Evolutionary conservation across 2,329 filamentous ascomycete genomes (phyloP).

Genomic region (Truncatella angustata): DNA sequence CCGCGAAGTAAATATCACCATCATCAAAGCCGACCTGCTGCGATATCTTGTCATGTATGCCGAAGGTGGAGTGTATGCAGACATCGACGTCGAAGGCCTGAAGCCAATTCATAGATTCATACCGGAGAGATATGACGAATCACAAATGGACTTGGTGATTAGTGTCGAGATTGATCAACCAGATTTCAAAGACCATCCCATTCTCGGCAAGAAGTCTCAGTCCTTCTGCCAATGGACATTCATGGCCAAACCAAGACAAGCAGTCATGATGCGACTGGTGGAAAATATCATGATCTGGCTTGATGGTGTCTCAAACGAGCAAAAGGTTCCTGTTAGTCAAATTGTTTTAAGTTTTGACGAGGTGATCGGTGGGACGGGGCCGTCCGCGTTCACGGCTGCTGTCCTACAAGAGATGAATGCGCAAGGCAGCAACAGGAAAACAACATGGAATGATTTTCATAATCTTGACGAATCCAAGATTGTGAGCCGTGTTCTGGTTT

Average conservation of each 20-base stretch:
- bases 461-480: slow-evolving; percentile 64
- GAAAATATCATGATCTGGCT: slow-evolving; percentile 69
- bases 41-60: slow-evolving; percentile 68
- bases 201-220: slow-evolving; percentile 64
- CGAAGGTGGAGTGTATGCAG: slow-evolving; percentile 54
- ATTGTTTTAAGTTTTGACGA: slow-evolving; percentile 70
- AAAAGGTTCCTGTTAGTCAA: slow-evolving; percentile 57
- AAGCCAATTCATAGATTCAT: slow-evolving; percentile 49
- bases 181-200: slow-evolving; percentile 59
- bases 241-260: slow-evolving; percentile 64
- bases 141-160: slow-evolving; percentile 69
- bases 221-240: slow-evolving; percentile 79
- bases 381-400: slow-evolving; percentile 66
- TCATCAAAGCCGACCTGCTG: slow-evolving; percentile 65
- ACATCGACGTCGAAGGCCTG: slow-evolving; percentile 42
- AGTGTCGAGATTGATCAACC: slow-evolving; percentile 72
- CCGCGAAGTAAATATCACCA: slow-evolving; percentile 57
- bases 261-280: slow-evolving; percentile 66
- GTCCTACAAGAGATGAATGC: slow-evolving; percentile 63
- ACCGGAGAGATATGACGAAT: slow-evolving; percentile 59
- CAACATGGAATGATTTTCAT: slow-evolving; percentile 66
- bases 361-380: slow-evolving; percentile 70
- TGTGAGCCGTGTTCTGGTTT: slow-evolving; percentile 61
- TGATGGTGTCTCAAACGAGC: slow-evolving; percentile 54
- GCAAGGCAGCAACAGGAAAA: slow-evolving; percentile 33